Conservation (phyloP, 2,329 filamentous ascomycete species). For the Diaporthe citri region DNA sequence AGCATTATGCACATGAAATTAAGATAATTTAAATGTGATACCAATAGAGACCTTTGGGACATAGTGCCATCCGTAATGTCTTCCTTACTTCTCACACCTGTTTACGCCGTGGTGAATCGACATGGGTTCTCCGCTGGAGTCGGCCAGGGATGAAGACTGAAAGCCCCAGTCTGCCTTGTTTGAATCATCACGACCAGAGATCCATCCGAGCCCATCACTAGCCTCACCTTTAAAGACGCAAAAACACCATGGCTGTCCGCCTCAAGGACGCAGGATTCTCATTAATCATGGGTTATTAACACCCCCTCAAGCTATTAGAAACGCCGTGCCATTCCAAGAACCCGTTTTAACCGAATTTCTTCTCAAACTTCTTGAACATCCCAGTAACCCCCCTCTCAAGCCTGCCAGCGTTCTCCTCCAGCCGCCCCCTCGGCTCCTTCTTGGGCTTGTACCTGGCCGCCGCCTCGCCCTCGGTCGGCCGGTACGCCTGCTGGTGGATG, state of each 20-base stretch:
- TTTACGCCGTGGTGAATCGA: background rate
- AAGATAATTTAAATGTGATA: background rate
- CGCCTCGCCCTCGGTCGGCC: constrained; percentile 74
- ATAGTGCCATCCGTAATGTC: no score
- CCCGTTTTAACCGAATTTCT: constrained; percentile 70
- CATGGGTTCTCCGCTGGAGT: no score
- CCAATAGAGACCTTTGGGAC: background rate
- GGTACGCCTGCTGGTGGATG: constrained; percentile 78
- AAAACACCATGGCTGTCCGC: no score
- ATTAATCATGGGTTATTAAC: constrained; percentile 11
- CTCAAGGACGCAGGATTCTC: background rate
- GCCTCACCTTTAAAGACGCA: no score
- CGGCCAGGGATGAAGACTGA: no score
- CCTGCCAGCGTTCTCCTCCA: constrained; percentile 75
- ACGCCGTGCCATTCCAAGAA: background rate
- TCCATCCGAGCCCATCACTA: no score
- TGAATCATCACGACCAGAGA: no score
- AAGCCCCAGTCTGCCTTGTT: no score
- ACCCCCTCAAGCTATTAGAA: background rate
- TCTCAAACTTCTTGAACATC: constrained; percentile 84
- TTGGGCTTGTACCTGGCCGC: constrained; percentile 57
- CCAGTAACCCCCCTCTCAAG: constrained; percentile 78
- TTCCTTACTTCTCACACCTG: background rate
- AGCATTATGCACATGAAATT: no score
- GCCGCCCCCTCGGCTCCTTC: constrained; percentile 61